Evolutionary conservation across 2,329 filamentous ascomycete species (phyloP).

Genomic region (Cercospora sp.): DNA sequence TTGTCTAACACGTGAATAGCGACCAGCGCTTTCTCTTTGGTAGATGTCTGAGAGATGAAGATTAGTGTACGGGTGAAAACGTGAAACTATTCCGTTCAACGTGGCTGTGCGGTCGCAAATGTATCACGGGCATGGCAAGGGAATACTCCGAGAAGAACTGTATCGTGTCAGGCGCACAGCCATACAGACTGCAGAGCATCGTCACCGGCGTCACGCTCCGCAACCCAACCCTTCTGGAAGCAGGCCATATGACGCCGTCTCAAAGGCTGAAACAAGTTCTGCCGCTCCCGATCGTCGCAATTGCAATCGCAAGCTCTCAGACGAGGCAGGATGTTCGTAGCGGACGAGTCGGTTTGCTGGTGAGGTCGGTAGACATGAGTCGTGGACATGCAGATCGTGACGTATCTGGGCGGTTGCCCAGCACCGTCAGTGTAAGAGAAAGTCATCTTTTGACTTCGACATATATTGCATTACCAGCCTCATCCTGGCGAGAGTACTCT

Average conservation of each 20-base stretch:
- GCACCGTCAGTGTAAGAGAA: neutral
- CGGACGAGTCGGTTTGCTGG: slow-evolving; percentile 4
- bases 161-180: neutral
- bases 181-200: neutral
- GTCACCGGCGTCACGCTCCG: slow-evolving; percentile 14
- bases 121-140: neutral
- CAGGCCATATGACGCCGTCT: slow-evolving; percentile 4
- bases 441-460: neutral
- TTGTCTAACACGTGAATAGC: neutral
- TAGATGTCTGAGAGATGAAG: neutral
- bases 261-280: slow-evolving; percentile 2
- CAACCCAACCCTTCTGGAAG: neutral
- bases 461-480: slow-evolving; percentile 7
- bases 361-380: slow-evolving; percentile 11
- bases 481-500: neutral
- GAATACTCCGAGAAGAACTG: neutral
- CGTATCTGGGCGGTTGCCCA: slow-evolving; percentile 1
- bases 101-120: slow-evolving; percentile 7
- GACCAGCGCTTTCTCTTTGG: slow-evolving; percentile 6
- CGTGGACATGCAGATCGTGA: slow-evolving; percentile 15
- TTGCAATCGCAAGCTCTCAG: neutral
- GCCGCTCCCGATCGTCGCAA: slow-evolving; percentile 4
- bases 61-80: neutral
- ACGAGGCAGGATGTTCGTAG: neutral
- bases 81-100: neutral